Evolutionary conservation across 2,329 filamentous ascomycete species (phyloP).

Genomic region (Drechmeria coniospora): DNA sequence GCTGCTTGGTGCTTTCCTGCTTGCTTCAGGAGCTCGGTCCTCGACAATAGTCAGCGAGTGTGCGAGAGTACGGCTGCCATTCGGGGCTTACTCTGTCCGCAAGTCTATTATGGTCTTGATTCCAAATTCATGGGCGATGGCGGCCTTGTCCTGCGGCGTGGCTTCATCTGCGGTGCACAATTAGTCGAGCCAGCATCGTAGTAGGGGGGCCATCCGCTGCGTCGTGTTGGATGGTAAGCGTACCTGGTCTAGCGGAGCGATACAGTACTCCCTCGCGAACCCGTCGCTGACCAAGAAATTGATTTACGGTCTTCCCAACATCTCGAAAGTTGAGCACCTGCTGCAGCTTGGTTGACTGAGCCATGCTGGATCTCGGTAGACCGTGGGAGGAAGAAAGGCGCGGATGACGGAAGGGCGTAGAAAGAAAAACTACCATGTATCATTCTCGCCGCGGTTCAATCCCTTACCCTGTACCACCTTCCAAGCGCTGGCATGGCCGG

Average conservation of each 20-base stretch:
- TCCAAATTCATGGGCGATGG: constrained; percentile 42
- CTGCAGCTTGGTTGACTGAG: constrained; percentile 7
- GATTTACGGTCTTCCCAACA: constrained; percentile 53
- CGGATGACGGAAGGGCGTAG: too few species aligned
- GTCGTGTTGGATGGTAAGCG: too few species aligned
- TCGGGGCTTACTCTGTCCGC: constrained; percentile 47
- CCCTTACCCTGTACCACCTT: too few species aligned
- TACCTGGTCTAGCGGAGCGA: constrained; percentile 50
- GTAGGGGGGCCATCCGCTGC: too few species aligned
- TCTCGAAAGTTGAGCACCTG: constrained; percentile 60
- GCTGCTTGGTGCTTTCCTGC: constrained; percentile 42
- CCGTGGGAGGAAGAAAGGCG: not conserved
- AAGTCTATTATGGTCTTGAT: constrained; percentile 67
- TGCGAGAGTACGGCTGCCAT: not conserved
- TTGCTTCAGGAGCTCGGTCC: constrained; percentile 59
- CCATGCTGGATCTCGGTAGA: constrained; percentile 2
- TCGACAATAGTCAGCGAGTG: constrained; percentile 13
- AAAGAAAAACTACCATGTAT: too few species aligned
- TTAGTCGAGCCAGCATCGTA: not conserved
- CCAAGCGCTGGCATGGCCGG: too few species aligned
- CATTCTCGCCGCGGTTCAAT: too few species aligned
- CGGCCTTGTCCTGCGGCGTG: constrained; percentile 44
- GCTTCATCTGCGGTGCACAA: constrained; percentile 45
- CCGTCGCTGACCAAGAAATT: constrained; percentile 35
- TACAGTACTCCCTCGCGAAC: constrained; percentile 50